phyloP scores from a whole-genome alignment of 1,284 basidiomycete species.

The Ceratobasidium sp. region DNA sequence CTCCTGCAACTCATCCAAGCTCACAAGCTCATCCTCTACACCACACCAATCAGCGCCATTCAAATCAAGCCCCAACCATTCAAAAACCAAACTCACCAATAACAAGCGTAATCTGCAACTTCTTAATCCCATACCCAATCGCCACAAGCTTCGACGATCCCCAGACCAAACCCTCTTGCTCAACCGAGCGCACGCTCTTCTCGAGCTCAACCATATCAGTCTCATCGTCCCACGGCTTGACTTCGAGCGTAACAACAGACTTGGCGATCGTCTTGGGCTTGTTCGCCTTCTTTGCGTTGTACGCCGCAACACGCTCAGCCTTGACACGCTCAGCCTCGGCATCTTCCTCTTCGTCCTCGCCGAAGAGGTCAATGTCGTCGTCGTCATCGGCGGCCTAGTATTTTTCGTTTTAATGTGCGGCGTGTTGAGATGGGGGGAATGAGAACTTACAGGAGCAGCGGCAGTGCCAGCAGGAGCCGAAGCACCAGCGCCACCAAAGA shows the following conservation, averaged over 20 bases:
- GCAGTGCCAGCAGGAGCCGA: constrained; percentile 60
- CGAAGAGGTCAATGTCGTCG: constrained; percentile 93
- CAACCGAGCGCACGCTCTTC: constrained; percentile 84
- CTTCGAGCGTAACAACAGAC: constrained; percentile 96
- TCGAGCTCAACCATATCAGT: constrained; percentile 96
- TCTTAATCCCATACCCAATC: constrained; percentile 93
- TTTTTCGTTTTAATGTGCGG: background rate
- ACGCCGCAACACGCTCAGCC: constrained; percentile 93
- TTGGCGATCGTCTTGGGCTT: constrained; percentile 93
- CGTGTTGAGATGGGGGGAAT: background rate
- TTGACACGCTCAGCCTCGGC: constrained; percentile 95
- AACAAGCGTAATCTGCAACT: constrained; percentile 95
- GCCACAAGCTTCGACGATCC: constrained; percentile 91
- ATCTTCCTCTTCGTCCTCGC: constrained; percentile 88
- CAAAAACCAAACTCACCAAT: constrained; percentile 73
- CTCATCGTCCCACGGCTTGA: constrained; percentile 99
- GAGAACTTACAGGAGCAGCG: constrained; percentile 60
- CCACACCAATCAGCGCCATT: constrained; percentile 27
- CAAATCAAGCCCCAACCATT: background rate
- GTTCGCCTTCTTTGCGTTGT: constrained; percentile 92
- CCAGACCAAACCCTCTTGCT: constrained; percentile 95
- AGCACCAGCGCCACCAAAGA: constrained; percentile 67
- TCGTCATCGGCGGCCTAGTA: constrained; percentile 75
- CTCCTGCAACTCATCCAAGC: constrained; percentile 94
- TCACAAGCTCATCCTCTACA: constrained; percentile 93